Evolutionary conservation across 2,329 filamentous ascomycete genomes (phyloP).

Genomic region (Colletotrichum lupini): DNA sequence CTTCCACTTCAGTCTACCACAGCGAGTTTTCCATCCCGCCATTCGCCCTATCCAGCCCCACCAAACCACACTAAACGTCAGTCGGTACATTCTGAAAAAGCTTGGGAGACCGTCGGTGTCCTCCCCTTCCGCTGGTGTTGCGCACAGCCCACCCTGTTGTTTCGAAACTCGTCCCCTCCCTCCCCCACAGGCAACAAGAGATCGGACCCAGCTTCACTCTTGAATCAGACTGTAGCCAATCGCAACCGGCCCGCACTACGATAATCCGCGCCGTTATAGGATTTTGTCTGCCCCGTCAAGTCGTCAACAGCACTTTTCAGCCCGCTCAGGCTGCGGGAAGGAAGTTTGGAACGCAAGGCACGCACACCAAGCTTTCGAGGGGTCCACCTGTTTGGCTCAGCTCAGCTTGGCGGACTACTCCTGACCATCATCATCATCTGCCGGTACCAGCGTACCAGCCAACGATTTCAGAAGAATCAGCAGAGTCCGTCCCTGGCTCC

Average conservation of each 20-base stretch:
- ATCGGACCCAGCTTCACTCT: slow-evolving; percentile 9
- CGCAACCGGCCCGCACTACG: slow-evolving; percentile 1
- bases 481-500: background rate
- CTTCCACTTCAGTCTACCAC: slow-evolving; percentile 25
- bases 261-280: background rate
- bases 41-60: background rate
- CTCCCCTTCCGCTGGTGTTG: background rate
- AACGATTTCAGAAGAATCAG: background rate
- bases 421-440: too few species aligned
- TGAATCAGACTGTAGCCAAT: slow-evolving; percentile 21
- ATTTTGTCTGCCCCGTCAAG: background rate
- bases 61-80: slow-evolving; percentile 1
- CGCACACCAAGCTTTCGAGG: background rate
- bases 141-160: slow-evolving; percentile 29
- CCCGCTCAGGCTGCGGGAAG: background rate
- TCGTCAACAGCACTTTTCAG: background rate
- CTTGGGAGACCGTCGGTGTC: slow-evolving; percentile 10
- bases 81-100: background rate
- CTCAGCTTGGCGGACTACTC: background rate
- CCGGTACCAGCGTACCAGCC: too few species aligned
- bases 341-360: background rate
- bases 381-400: background rate
- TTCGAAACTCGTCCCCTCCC: slow-evolving; percentile 11
- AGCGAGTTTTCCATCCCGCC: slow-evolving; percentile 15
- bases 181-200: background rate